Conservation (phyloP, 106 monocot genomes). For the Acanthochlamys bracteata region DNA sequence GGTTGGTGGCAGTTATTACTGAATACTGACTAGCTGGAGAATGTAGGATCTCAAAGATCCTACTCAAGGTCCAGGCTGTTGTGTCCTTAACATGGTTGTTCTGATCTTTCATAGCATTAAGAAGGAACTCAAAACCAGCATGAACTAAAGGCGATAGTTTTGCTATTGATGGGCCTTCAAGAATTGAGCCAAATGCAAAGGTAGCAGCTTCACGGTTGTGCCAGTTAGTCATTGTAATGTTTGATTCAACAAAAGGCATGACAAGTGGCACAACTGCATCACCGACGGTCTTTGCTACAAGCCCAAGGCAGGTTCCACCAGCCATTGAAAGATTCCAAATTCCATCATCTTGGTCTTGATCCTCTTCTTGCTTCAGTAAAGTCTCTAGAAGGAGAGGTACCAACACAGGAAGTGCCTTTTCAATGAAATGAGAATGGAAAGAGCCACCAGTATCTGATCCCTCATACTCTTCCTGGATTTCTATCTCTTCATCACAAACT, state of each 20-base stretch:
- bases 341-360: conserved; percentile 73
- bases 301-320: conserved; percentile 83
- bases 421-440: conserved; percentile 41
- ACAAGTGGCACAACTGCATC: conserved; percentile 74
- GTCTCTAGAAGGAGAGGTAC: conserved; percentile 74
- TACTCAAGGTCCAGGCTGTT: conserved; percentile 75
- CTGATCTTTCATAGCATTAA: conserved; percentile 65
- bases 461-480: conserved; percentile 57
- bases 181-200: conserved; percentile 82
- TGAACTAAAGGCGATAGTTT: conserved; percentile 56
- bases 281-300: conserved; percentile 69
- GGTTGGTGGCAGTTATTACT: conserved; percentile 28
- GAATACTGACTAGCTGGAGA: conserved; percentile 22
- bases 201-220: conserved; percentile 65
- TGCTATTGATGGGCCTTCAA: conserved; percentile 73
- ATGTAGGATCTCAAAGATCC: conserved; percentile 57
- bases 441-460: conserved; percentile 22
- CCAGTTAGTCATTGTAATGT: conserved; percentile 63
- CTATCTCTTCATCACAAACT: conserved; percentile 80
- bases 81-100: conserved; percentile 80
- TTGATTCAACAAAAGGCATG: conserved; percentile 75
- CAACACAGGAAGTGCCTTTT: conserved; percentile 58
- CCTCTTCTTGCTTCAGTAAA: conserved; percentile 75
- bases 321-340: conserved; percentile 85
- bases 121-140: conserved; percentile 62